Conservation (phyloP, 2,329 filamentous ascomycete species). For the Chaetomiaceae sp. region DNA sequence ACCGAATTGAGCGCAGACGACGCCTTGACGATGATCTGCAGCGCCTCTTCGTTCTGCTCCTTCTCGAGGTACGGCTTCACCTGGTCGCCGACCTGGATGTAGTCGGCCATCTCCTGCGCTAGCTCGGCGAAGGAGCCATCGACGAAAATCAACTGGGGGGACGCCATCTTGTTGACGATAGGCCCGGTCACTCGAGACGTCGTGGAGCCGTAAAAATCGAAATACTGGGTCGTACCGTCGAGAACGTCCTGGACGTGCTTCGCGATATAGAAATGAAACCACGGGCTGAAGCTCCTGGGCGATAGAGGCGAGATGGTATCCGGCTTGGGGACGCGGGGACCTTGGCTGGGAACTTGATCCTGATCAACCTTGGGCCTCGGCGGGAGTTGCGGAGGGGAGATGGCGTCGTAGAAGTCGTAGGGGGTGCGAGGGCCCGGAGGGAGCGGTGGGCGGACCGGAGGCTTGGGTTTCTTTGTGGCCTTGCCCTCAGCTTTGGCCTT, state of each 20-base stretch:
- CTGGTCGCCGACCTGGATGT: constrained; percentile 79
- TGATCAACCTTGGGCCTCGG: neutral
- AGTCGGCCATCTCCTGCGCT: constrained; percentile 89
- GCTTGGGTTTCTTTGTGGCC: constrained; percentile 19
- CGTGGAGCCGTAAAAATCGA: constrained; percentile 14
- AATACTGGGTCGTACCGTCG: constrained; percentile 1
- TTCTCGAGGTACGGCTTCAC: constrained; percentile 68
- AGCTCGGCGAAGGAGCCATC: constrained; percentile 94
- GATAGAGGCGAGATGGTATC: neutral
- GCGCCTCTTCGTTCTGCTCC: constrained; percentile 77
- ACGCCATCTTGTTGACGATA: constrained; percentile 36
- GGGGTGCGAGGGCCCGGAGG: constrained; percentile 17
- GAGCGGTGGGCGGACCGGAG: constrained; percentile 12
- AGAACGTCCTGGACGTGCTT: constrained; percentile 11
- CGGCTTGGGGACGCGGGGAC: neutral
- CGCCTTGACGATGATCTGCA: constrained; percentile 83
- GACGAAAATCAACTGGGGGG: constrained; percentile 65
- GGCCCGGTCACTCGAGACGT: neutral
- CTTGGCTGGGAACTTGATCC: neutral
- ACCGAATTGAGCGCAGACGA: constrained; percentile 74
- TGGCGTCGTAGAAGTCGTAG: constrained; percentile 19
- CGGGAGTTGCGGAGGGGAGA: constrained; percentile 17
- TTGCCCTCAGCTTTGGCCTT: constrained; percentile 10
- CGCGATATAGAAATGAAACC: neutral
- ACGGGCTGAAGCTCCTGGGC: constrained; percentile 4